Evolutionary conservation across 495 filamentous ascomycete species (phyloP), one percentile per base, ranked within the genome.

Genomic region (Astrothelium subdiscretum): DNA sequence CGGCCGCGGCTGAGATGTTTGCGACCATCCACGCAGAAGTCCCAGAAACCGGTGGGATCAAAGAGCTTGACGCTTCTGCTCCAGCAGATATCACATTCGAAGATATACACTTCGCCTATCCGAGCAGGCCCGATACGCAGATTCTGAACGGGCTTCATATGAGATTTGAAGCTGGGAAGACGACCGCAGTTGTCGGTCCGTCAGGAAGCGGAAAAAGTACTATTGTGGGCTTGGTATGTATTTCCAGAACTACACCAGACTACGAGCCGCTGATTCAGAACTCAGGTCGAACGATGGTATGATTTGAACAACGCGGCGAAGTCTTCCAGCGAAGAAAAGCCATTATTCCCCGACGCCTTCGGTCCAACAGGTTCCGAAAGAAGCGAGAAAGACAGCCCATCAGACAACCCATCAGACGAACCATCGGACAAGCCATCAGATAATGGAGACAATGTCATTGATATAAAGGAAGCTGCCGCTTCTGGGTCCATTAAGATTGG

Each of bases 1-100:
- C 74, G 3, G 70, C 74, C 8, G 75, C 75, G 12, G 40, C 68
- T 5, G 71, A 78, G 59, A 66, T 78, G 15, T 78, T 78, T 61
- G 43, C 29, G 0, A 61, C 73, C 15, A 73, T 78, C 38, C 74
- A 77, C 60, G 63, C 48, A 71, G 10, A 48, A 54, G 20, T 75
- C 74, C 0, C 31, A 58, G 0, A 62, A 54, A 20, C 63, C 15
- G 62, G 57, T 0, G 74, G 75, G 18, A 57, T 66, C 24, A 57
- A 59, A 58, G 48, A 54, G 48, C 72, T 70, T 1, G 27, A 32
- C 0, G 18, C 58, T 0, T 65, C 63, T 26, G 32, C 48, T 29
- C 29, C 31, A 10, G 76, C 75, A 12, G 58, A 68, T 32, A 64
- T 73, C 20, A 62, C 66, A 40, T 31, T 72, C 13, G 31, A 63